Evolutionary conservation across 106 monocot species (phyloP).

Genomic region (Acanthochlamys bracteata): DNA sequence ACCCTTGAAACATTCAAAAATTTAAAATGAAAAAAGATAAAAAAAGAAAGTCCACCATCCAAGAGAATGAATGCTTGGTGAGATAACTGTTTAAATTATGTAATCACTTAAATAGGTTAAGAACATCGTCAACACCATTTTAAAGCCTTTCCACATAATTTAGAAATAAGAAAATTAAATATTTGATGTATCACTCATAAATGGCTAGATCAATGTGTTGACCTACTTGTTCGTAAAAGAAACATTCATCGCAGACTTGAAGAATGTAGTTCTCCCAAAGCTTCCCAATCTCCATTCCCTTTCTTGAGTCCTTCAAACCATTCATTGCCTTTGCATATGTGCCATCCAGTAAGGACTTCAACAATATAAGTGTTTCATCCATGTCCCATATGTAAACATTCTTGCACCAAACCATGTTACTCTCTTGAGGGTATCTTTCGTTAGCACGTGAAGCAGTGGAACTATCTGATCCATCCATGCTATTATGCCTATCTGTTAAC

Average conservation of each 20-base stretch:
- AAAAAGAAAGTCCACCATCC: too few relatives aligned
- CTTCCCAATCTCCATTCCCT: constrained; percentile 65
- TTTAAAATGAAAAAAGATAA: too few relatives aligned
- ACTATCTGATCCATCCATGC: neutral
- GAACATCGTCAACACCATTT: too few relatives aligned
- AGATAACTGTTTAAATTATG: too few relatives aligned
- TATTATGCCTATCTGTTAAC: too few relatives aligned
- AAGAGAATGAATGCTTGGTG: too few relatives aligned
- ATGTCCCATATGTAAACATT: constrained; percentile 95
- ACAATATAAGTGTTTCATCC: constrained; percentile 88
- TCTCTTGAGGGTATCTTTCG: neutral
- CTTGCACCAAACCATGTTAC: constrained; percentile 4
- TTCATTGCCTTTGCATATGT: constrained; percentile 51
- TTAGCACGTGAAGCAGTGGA: constrained; percentile 4
- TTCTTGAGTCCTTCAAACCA: constrained; percentile 58
- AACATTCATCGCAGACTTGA: constrained; percentile 71
- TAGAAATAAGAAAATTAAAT: neutral
- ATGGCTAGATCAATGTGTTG: neutral
- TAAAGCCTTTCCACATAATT: too few relatives aligned
- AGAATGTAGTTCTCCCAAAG: constrained; percentile 81
- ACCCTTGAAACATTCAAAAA: too few relatives aligned
- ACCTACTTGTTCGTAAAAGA: constrained; percentile 81
- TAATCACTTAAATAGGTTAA: too few relatives aligned
- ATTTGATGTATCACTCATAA: neutral
- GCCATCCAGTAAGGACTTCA: constrained; percentile 84